A percentile compares a stretch with the other conserved stretches of the same genome.
Conservation (phyloP, 306 rosid genomes). For the Cicer yamashitae region DNA sequence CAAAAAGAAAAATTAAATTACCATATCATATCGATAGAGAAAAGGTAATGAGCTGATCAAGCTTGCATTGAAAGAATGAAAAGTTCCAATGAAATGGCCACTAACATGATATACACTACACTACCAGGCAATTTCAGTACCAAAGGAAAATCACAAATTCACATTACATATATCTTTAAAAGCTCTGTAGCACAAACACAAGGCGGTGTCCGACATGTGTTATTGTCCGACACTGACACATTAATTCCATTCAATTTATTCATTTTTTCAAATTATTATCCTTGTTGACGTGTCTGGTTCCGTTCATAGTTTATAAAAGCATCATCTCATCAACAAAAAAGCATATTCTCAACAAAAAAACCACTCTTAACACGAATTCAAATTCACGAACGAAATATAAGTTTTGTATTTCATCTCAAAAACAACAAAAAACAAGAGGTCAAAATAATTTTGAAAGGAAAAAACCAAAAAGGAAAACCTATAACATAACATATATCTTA, state of each 20-base stretch:
- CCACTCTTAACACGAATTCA: neutral
- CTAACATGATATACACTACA: neutral
- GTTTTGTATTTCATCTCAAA: slow-evolving; percentile 2
- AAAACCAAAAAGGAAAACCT: neutral
- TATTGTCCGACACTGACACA: too few species aligned
- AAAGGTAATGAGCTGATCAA: neutral
- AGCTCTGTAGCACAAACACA: too few species aligned
- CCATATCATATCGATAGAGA: neutral
- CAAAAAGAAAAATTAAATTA: neutral
- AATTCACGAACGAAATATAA: too few species aligned
- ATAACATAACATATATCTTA: neutral
- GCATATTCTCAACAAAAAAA: neutral
- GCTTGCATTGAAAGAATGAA: neutral
- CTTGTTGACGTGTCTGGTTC: too few species aligned
- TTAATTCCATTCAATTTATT: too few species aligned
- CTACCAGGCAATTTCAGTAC: neutral
- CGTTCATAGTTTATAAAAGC: slow-evolving; percentile 6
- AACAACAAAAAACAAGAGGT: neutral
- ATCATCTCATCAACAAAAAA: neutral
- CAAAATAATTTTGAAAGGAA: neutral
- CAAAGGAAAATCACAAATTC: slow-evolving; percentile 13
- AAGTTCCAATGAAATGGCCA: neutral
- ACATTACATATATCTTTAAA: too few species aligned
- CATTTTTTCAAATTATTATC: too few species aligned
- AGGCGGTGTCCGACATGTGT: too few species aligned